Base-by-base conservation (phyloP, 768 basidiomycete genomes). In the Paxillus involutus region DNA sequence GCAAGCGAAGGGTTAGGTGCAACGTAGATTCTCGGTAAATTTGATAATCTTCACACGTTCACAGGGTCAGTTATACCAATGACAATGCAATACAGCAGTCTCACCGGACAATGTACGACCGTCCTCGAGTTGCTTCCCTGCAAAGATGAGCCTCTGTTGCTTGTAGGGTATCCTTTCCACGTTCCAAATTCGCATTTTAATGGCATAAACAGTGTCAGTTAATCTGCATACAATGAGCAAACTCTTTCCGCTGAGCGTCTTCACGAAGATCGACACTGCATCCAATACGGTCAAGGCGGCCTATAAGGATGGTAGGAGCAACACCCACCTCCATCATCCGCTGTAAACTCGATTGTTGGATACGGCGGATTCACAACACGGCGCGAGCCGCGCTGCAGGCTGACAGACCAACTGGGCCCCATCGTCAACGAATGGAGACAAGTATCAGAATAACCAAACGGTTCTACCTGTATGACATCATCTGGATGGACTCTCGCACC, bases 211-310 rank as follows among this genome's bases (percentile, higher is more conserved):
- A 8, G 89, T 91, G 70, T 92, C 89, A 0, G 83, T 88, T 0
- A 88, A 89, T 72, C 91, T 89, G 47, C 91, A 91, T 72, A 91
- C 88, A 5, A 92, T 71, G 7, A 88, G 90, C 63, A 94, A 91
- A 7, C 89, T 92, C 79, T 91, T 90, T 37, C 89, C 89, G 0
- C 87, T 89, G 37, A 89, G 69, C 0, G 85, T 87, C 77, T 90
- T 89, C 52, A 89, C 85, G 59, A 88, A 89, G 59, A 89, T 88
- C 62, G 89, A 85, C 88, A 91, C 88, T 16, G 87, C 86, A 61
- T 87, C 88, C n/a, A 21, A 35, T 30, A 17, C 17, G 3, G 41
- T 42, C 41, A 42, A 19, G 12, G 17, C 3, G 14, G n/a, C 9
- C 19, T 7, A 17, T 24, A 9, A 3, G 41, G 6, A 24, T 19